phyloP scores from a whole-genome alignment of 75 land plant genomes.

The Picea glauca region DNA sequence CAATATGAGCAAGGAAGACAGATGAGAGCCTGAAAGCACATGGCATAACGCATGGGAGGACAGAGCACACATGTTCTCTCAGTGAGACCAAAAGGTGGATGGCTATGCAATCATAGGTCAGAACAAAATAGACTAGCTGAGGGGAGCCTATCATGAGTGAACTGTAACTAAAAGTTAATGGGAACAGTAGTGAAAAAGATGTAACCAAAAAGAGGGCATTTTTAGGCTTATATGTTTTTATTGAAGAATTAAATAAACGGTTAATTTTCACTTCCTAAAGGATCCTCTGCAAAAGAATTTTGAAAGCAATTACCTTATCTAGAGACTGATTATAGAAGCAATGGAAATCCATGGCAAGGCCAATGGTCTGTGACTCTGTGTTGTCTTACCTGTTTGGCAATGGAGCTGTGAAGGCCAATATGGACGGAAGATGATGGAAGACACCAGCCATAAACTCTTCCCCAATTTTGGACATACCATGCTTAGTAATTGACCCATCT shows the following conservation, averaged over 20 bases:
- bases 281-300: background rate
- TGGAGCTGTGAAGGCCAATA: constrained; percentile 85
- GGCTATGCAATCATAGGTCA: too few species aligned
- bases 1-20: too few species aligned
- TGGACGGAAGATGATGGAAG: constrained; percentile 80
- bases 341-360: background rate
- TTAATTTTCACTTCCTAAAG: background rate
- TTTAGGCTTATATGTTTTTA: background rate
- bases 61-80: too few species aligned
- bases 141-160: too few species aligned
- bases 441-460: constrained; percentile 97
- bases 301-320: background rate
- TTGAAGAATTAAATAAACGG: background rate
- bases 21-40: too few species aligned
- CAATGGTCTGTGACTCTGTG: too few species aligned
- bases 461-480: constrained; percentile 81
- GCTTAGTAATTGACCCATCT: constrained; percentile 16
- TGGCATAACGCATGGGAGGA: too few species aligned
- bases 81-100: too few species aligned
- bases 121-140: too few species aligned
- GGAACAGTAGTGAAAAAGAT: too few species aligned
- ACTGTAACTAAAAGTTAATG: too few species aligned
- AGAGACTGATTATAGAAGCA: background rate
- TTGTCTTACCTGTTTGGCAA: constrained; percentile 78
- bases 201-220: too few species aligned